These are phyloP conservation scores for Seiridium cupressi DNA, from an alignment of 2,329 filamentous ascomycete species.

Conservation along the genomic window DNA sequence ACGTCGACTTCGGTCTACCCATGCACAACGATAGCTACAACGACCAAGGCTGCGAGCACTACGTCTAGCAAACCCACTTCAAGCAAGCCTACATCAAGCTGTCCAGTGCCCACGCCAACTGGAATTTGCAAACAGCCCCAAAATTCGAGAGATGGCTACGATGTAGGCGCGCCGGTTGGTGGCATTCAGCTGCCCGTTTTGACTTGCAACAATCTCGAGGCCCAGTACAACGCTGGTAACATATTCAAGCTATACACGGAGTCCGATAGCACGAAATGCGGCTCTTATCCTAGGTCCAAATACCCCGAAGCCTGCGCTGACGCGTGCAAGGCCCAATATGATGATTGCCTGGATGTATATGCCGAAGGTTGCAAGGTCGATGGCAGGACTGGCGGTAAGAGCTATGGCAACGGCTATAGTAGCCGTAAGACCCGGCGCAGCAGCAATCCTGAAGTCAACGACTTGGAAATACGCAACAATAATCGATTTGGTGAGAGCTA, in stretches of 20 bases:
- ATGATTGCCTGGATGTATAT: constrained; percentile 46
- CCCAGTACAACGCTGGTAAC: constrained; percentile 35
- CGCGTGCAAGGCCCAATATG: constrained; percentile 52
- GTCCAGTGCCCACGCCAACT: constrained; percentile 44
- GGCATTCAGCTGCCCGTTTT: constrained; percentile 51
- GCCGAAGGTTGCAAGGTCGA: constrained; percentile 43
- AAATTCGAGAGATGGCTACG: constrained; percentile 63
- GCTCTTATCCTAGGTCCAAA: constrained; percentile 37
- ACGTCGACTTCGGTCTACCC: constrained; percentile 32
- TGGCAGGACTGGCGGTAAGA: constrained; percentile 17
- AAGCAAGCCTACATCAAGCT: constrained; percentile 28
- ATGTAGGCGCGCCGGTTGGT: constrained; percentile 57
- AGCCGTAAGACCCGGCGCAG: constrained; percentile 14
- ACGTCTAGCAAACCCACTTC: constrained; percentile 23
- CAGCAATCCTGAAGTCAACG: constrained; percentile 9
- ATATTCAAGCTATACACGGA: constrained; percentile 53
- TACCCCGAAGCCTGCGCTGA: constrained; percentile 44
- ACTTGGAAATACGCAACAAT: constrained; percentile 16
- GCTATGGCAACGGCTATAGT: constrained; percentile 26
- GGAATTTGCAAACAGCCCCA: constrained; percentile 53
- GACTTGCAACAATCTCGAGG: constrained; percentile 50
- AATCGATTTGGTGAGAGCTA: constrained; percentile 23
- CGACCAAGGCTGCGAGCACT: constrained; percentile 8
- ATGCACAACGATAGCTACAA: constrained; percentile 28
- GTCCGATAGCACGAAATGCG: constrained; percentile 40